phyloP scores from a whole-genome alignment of 352 stramenopile species.

The Bremia lactucae region DNA sequence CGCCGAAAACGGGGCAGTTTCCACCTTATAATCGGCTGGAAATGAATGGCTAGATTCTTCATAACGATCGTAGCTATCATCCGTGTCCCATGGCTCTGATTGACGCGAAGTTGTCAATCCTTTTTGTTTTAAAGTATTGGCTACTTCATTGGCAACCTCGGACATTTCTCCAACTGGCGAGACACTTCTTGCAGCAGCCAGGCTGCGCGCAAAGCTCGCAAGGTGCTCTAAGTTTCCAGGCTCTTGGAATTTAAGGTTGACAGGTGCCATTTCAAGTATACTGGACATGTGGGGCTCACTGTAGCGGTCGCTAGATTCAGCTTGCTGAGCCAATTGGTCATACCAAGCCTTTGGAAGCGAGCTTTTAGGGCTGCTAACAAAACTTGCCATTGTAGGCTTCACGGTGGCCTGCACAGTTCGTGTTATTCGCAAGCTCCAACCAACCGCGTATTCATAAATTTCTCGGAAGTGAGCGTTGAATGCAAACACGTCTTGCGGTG shows the following conservation, averaged over 20 bases:
- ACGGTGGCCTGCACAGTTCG: conserved; percentile 73
- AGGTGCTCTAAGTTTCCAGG: conserved; percentile 62
- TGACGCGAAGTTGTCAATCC: conserved; percentile 24
- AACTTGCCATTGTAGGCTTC: conserved; percentile 49
- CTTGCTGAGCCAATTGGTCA: conserved; percentile 46
- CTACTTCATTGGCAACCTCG: conserved; percentile 66
- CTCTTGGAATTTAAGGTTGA: conserved; percentile 39
- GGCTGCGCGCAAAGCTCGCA: conserved; percentile 54
- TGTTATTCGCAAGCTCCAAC: conserved; percentile 69
- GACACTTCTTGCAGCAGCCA: conserved; percentile 23
- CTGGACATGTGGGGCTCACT: conserved; percentile 25
- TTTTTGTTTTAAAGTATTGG: conserved; percentile 49
- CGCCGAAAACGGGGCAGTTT: conserved; percentile 14
- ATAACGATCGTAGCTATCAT: conserved; percentile 51
- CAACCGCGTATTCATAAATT: conserved; percentile 67
- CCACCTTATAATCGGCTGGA: conserved; percentile 33
- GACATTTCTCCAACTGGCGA: conserved; percentile 16
- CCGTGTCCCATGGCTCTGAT: conserved; percentile 48
- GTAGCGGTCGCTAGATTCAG: conserved; percentile 33
- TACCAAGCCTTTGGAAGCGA: conserved; percentile 71
- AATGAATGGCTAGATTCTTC: conserved; percentile 61
- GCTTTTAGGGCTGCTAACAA: conserved; percentile 62
- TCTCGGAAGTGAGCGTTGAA: conserved; percentile 76
- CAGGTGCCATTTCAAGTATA: conserved; percentile 13
- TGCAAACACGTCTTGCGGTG: conserved; percentile 63